These are phyloP conservation scores for Daldinia grandis DNA, from an alignment of 495 filamentous ascomycete species.

Conservation along the genomic window DNA sequence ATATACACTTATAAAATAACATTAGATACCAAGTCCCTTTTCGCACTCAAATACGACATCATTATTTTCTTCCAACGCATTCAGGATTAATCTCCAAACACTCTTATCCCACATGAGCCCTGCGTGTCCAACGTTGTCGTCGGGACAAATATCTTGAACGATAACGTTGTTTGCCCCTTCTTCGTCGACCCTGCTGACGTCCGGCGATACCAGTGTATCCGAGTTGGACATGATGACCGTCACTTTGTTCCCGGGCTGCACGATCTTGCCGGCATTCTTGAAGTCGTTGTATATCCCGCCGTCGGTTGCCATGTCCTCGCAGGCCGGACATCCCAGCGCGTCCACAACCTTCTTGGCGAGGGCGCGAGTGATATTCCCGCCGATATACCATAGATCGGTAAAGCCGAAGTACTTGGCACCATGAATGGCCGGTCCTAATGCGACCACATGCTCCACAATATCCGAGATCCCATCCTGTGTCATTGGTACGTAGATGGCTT, in stretches of 20 bases:
- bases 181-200: constrained; percentile 56
- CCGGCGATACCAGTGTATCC: constrained; percentile 61
- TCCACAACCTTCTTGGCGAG: constrained; percentile 49
- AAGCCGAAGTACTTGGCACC: constrained; percentile 58
- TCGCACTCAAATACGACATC: constrained; percentile 40
- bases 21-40: constrained; percentile 35
- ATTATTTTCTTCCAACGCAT: constrained; percentile 54
- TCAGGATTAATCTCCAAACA: constrained; percentile 63
- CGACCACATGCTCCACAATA: constrained; percentile 56
- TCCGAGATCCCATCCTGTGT: constrained; percentile 55
- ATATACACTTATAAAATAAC: constrained; percentile 28
- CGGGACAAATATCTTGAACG: constrained; percentile 58
- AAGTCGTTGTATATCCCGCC: constrained; percentile 49
- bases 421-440: constrained; percentile 62
- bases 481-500: constrained; percentile 59
- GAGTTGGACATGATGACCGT: constrained; percentile 59
- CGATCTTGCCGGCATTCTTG: constrained; percentile 55
- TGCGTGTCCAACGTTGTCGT: constrained; percentile 61
- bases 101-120: constrained; percentile 63
- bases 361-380: constrained; percentile 45
- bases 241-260: constrained; percentile 56
- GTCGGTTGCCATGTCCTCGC: constrained; percentile 54
- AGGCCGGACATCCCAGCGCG: constrained; percentile 56
- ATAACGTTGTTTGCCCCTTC: constrained; percentile 55
- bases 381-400: constrained; percentile 56